Conservation (phyloP, 768 basidiomycete genomes). For the Roridomyces roridus region DNA sequence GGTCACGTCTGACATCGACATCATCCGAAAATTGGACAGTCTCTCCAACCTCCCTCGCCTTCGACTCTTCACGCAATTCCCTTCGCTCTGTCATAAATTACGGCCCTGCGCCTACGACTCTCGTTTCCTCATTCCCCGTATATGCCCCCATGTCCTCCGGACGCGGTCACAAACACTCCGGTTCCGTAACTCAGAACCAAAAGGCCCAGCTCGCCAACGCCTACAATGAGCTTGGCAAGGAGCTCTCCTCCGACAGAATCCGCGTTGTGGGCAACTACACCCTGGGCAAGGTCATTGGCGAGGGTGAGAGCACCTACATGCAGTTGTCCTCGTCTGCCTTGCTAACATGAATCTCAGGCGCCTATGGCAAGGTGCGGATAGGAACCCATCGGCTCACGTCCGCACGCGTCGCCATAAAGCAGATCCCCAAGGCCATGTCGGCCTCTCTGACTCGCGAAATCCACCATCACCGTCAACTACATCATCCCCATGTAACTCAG, state of each 20-base stretch:
- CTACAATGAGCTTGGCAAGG: slow-evolving; percentile 97
- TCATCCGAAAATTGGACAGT: slow-evolving; percentile 17
- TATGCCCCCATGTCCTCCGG: slow-evolving; percentile 54
- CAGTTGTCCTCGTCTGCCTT: slow-evolving; percentile 15
- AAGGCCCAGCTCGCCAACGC: slow-evolving; percentile 92
- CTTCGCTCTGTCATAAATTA: slow-evolving; percentile 24
- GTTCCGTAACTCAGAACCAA: slow-evolving; percentile 73
- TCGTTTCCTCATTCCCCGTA: slow-evolving; percentile 30
- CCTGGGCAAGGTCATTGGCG: slow-evolving; percentile 91
- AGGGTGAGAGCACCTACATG: slow-evolving; percentile 61
- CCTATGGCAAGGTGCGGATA: slow-evolving; percentile 95
- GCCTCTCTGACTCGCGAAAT: slow-evolving; percentile 94
- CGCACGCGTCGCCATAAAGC: slow-evolving; percentile 94
- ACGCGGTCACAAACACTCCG: slow-evolving; percentile 65
- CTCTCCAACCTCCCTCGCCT: too few relatives aligned
- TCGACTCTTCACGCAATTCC: slow-evolving; percentile 10
- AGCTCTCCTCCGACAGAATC: slow-evolving; percentile 89
- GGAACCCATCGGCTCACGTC: slow-evolving; percentile 94
- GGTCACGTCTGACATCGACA: slow-evolving; percentile 7
- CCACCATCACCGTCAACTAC: slow-evolving; percentile 96
- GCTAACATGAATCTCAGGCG: slow-evolving; percentile 56
- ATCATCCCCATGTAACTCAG: slow-evolving; percentile 94
- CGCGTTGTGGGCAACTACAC: slow-evolving; percentile 96
- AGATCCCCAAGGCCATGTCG: slow-evolving; percentile 94
- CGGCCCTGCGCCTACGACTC: slow-evolving; percentile 26